Evolutionary conservation across 768 basidiomycete species (phyloP), one percentile per base, ranked within the genome.

Genomic region (Podaxis pistillaris): DNA sequence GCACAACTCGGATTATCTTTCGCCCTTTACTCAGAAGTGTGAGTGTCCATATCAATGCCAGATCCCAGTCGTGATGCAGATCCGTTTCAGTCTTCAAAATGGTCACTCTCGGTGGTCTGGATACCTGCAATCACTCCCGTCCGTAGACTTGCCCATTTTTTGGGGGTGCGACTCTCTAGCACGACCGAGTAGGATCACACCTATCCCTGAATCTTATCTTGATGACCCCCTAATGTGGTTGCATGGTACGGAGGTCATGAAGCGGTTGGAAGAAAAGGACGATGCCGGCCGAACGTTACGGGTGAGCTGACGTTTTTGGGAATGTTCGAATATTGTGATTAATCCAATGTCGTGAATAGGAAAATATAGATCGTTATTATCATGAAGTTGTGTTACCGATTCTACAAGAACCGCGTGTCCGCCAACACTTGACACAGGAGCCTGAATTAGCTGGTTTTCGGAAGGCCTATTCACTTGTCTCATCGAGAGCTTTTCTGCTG

Each of bases 401-500:
- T 46, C 69, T 81, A 38, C 63, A 65, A 11, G 49, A 64, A 49
- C 46, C 70, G 66, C 66, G 63, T 46, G 53, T 52, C 64, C 36
- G 60, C 62, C 62, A 52, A 40, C 61, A 60, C 38, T 38, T 58
- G 44, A 56, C 44, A 52, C 36, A 56, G 52, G 52, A 50, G 40
- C 73, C 76, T 37, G 72, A 70, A 4, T 54, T 81, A 61, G 61
- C 65, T 47, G 81, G 78, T 0, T 89, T 88, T 69, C 73, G 78
- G 56, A 76, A 80, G 56, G 84, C 88, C 9, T 83, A 78, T 69
- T 76, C 78, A 1, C 81, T 94, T 37, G 90, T 96, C 56, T 90
- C 88, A 2, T 90, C 92, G 3, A 81, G 94, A 41, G 89, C 92
- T 2, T 96, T 96, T 74, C 77, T 91, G 63, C 85, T 94, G 64